Percentiles rank a stretch among this genome's conserved stretches.
Evolutionary conservation across 2,329 filamentous ascomycete species (phyloP).

Genomic region (Fusarium globosum): DNA sequence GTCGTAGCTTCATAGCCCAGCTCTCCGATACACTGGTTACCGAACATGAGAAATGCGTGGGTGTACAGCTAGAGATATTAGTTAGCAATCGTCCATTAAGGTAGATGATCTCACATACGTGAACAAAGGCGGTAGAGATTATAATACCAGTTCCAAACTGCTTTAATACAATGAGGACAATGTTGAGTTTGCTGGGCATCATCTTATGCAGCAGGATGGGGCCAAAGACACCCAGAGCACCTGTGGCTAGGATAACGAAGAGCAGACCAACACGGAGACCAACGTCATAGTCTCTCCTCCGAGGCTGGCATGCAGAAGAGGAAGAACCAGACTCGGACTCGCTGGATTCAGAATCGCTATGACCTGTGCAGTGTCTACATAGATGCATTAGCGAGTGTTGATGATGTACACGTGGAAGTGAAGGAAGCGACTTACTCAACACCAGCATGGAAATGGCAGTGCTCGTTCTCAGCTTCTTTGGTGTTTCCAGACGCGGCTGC

Average conservation of each 20-base stretch:
- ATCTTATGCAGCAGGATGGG: conserved; percentile 73
- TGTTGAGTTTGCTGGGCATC: conserved; percentile 60
- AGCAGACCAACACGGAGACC: conserved; percentile 75
- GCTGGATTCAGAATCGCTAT: conserved; percentile 49
- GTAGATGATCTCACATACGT: conserved; percentile 57
- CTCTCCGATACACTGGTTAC: conserved; percentile 73
- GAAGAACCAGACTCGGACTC: conserved; percentile 38
- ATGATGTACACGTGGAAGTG: background rate
- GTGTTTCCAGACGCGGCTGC: conserved; percentile 5
- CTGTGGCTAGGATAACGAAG: conserved; percentile 77
- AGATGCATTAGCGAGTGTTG: conserved; percentile 2
- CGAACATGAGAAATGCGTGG: conserved; percentile 78
- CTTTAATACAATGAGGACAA: conserved; percentile 72
- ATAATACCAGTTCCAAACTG: conserved; percentile 81
- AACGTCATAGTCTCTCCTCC: conserved; percentile 71
- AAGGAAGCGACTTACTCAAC: conserved; percentile 69
- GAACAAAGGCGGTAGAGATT: conserved; percentile 76
- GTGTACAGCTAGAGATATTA: conserved; percentile 69
- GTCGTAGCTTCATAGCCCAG: conserved; percentile 76
- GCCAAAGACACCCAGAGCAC: conserved; percentile 73
- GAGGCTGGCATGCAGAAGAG: conserved; percentile 58
- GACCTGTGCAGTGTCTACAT: conserved; percentile 67
- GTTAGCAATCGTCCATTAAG: background rate
- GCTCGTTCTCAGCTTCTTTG: conserved; percentile 46
- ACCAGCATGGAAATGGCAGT: conserved; percentile 80